Evolutionary conservation across 306 rosid species (phyloP).

Genomic region (Adenanthera pavonina): DNA sequence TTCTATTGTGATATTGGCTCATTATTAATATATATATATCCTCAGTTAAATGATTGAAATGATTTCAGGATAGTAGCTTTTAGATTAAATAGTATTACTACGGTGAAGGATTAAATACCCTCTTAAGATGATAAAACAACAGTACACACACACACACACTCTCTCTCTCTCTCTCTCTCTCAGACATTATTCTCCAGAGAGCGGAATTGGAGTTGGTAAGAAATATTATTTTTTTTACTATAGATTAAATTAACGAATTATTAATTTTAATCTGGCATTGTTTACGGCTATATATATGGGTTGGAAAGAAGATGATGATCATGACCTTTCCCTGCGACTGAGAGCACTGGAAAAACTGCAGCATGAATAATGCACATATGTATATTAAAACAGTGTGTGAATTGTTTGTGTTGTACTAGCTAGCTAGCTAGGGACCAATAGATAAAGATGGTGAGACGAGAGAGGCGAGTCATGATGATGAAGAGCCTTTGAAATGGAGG

Average conservation of each 20-base stretch:
- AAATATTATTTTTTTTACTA: too few relatives aligned
- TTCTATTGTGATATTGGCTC: neutral
- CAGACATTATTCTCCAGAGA: too few relatives aligned
- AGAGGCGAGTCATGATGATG: neutral
- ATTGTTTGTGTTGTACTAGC: slow-evolving; percentile 7
- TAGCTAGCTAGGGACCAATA: slow-evolving; percentile 31
- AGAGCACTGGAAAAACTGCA: slow-evolving; percentile 23
- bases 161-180: too few relatives aligned
- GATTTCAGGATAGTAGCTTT: neutral
- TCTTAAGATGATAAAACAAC: neutral
- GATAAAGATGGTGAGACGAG: slow-evolving; percentile 28
- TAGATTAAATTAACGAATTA: neutral
- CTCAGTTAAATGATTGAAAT: neutral
- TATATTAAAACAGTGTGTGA: slow-evolving; percentile 8
- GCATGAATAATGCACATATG: neutral
- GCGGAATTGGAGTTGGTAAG: too few relatives aligned
- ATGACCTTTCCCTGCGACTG: neutral
- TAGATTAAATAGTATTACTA: too few relatives aligned
- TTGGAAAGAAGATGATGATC: neutral
- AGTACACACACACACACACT: too few relatives aligned
- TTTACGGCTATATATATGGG: neutral
- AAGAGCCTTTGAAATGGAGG: neutral
- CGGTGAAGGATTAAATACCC: slow-evolving; percentile 6
- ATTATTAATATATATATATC: neutral
- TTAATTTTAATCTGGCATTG: neutral